These are phyloP conservation scores for Kwoniella botswanensis DNA, from an alignment of 768 basidiomycete species.

Conservation along the genomic window DNA sequence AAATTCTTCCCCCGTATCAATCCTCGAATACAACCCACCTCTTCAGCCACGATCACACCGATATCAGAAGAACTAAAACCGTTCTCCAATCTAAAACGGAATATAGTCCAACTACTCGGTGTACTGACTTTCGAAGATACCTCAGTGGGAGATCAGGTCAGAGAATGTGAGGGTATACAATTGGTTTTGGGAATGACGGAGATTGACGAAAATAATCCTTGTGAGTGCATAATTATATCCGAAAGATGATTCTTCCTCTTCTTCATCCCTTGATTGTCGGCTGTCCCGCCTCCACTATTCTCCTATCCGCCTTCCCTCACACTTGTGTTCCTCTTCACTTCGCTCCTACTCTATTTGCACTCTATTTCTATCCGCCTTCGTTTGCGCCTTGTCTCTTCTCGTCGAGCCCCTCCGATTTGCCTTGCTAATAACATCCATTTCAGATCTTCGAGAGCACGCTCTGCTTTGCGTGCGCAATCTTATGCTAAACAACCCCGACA, in stretches of 20 bases:
- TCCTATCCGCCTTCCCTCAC: too few species aligned
- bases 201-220: conserved; percentile 87
- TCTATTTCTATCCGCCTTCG: too few species aligned
- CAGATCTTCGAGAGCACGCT: conserved; percentile 92
- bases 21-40: conserved; percentile 58
- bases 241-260: too few species aligned
- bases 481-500: conserved; percentile 74
- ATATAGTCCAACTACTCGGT: conserved; percentile 86
- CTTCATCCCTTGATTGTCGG: too few species aligned
- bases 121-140: conserved; percentile 70
- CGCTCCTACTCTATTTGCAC: too few species aligned
- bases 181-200: conserved; percentile 87
- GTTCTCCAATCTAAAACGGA: conserved; percentile 85
- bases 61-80: conserved; percentile 59
- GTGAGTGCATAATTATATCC: conserved; percentile 71
- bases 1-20: conserved; percentile 82
- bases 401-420: background rate
- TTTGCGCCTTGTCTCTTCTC: background rate
- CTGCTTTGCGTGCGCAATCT: conserved; percentile 81
- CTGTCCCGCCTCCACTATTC: too few species aligned
- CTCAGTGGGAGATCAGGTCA: conserved; percentile 74
- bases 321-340: too few species aligned
- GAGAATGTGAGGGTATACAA: conserved; percentile 74
- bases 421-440: background rate
- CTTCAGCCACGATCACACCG: conserved; percentile 62